Evolutionary conservation across 1,284 basidiomycete species (phyloP).

Genomic region (Cryptococcus sp.): DNA sequence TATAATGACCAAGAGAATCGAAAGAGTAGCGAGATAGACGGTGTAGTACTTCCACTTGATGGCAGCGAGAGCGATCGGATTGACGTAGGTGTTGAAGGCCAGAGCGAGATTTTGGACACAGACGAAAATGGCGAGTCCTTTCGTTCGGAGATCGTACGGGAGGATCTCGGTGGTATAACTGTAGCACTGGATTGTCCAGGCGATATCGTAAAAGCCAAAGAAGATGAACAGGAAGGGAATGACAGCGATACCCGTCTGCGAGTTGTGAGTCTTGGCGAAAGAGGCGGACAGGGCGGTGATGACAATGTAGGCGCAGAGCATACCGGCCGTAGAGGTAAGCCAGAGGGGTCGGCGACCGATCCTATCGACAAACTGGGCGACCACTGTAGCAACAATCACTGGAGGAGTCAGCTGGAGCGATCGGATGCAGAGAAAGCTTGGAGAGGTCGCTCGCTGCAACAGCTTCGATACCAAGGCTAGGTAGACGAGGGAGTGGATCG

Average conservation of each 20-base stretch:
- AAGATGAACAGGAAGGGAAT: conserved; percentile 30
- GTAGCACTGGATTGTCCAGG: conserved; percentile 14
- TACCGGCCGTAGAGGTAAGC: conserved; percentile 24
- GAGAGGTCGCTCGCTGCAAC: too few relatives aligned
- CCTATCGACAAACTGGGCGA: conserved; percentile 16
- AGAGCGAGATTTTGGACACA: conserved; percentile 9
- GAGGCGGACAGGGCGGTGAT: conserved; percentile 27
- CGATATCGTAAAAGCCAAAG: conserved; percentile 12
- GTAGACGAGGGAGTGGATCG: neutral
- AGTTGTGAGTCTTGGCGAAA: conserved; percentile 18
- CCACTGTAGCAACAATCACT: conserved; percentile 15
- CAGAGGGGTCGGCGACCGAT: conserved; percentile 29
- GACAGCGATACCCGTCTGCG: conserved; percentile 20
- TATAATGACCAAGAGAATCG: conserved; percentile 13
- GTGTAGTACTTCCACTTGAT: conserved; percentile 9
- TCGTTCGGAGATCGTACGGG: conserved; percentile 17
- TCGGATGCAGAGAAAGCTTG: too few relatives aligned
- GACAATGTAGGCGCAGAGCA: conserved; percentile 22
- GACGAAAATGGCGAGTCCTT: conserved; percentile 18
- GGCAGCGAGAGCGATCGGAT: conserved; percentile 21
- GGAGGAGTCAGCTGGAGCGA: neutral
- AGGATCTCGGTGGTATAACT: conserved; percentile 23
- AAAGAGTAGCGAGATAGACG: conserved; percentile 15
- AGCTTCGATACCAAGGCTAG: too few relatives aligned
- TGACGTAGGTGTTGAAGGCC: conserved; percentile 23